Evolutionary conservation across 225 moss, liverwort and hornwort genomes (phyloP), one percentile per base, ranked within the genome.

Genomic region (Neckera pumila): DNA sequence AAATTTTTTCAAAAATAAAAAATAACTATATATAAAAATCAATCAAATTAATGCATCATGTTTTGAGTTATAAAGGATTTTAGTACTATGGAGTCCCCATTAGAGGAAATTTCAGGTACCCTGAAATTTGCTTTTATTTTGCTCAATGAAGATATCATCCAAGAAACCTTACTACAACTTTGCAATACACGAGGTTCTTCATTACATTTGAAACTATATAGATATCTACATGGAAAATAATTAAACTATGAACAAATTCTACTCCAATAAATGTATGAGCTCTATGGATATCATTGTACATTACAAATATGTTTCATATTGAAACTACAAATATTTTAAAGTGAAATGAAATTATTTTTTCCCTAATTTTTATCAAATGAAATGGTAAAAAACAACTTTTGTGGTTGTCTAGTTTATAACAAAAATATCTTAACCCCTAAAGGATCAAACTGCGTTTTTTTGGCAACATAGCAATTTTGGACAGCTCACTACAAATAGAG

Each of bases 371-470:
- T 26, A 26, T 42, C 27, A 42, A 42, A 42, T 9, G 5, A 72
- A 72, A 28, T 17, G 6, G 10, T 17, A 1, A 43, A 26, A 43
- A 28, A 14, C 1, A 43, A 16, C 26, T 6, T 14, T 71, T 71
- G 5, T 42, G 2, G 10, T 72, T 21, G 5, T 33, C 3, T 51
- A 30, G 3, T 74, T 47, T 0, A 8, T 20, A 20, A 19, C 0
- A 12, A 33, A 11, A 33, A 49, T 12, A 74, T 12, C 30, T 49
- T 33, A 7, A 18, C n/a, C n/a, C n/a, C n/a, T n/a, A n/a, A n/a
- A n/a, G n/a, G n/a, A n/a, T n/a, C n/a, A n/a, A n/a, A n/a, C n/a
- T n/a, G n/a, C n/a, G n/a, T n/a, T n/a, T n/a, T n/a, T n/a, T n/a
- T n/a, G n/a, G n/a, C n/a, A n/a, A n/a, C n/a, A n/a, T n/a, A n/a